These are phyloP conservation scores for Erythrophleum ivorense DNA, from an alignment of 331 rosid genomes.

Conservation along the genomic window DNA sequence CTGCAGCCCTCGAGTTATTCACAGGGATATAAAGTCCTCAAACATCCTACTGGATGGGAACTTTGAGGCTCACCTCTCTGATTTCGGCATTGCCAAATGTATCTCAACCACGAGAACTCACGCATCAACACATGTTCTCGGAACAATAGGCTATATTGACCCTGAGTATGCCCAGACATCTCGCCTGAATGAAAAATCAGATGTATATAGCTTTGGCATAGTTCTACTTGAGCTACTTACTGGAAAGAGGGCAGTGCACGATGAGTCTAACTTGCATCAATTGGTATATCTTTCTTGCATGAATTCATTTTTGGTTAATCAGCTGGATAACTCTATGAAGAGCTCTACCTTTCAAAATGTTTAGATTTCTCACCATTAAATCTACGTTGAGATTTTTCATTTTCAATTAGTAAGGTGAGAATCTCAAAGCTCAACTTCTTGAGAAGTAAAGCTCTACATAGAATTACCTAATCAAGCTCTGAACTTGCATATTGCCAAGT, in stretches of 20 bases:
- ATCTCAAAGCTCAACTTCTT: background rate
- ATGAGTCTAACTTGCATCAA: constrained; percentile 89
- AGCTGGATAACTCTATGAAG: background rate
- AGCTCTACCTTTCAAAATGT: background rate
- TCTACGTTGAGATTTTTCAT: too few relatives aligned
- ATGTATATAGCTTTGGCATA: constrained; percentile 91
- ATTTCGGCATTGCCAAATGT: constrained; percentile 86
- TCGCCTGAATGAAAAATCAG: constrained; percentile 84
- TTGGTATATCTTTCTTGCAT: constrained; percentile 52
- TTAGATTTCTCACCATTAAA: background rate
- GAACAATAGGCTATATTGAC: constrained; percentile 94
- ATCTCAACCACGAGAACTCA: constrained; percentile 67
- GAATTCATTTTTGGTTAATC: background rate
- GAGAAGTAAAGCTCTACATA: background rate
- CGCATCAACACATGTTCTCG: constrained; percentile 85
- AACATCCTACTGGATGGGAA: constrained; percentile 88
- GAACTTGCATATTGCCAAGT: background rate
- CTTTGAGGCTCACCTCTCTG: constrained; percentile 85
- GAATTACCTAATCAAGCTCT: background rate
- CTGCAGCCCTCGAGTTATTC: constrained; percentile 84
- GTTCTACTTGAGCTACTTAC: constrained; percentile 90
- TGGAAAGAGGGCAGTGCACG: constrained; percentile 90
- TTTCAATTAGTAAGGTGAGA: too few relatives aligned
- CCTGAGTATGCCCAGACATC: constrained; percentile 95
- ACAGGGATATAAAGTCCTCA: constrained; percentile 87